A percentile compares a stretch with the other conserved stretches of the same genome.
Conservation (phyloP, 306 rosid species). For the Acacia crassicarpa region DNA sequence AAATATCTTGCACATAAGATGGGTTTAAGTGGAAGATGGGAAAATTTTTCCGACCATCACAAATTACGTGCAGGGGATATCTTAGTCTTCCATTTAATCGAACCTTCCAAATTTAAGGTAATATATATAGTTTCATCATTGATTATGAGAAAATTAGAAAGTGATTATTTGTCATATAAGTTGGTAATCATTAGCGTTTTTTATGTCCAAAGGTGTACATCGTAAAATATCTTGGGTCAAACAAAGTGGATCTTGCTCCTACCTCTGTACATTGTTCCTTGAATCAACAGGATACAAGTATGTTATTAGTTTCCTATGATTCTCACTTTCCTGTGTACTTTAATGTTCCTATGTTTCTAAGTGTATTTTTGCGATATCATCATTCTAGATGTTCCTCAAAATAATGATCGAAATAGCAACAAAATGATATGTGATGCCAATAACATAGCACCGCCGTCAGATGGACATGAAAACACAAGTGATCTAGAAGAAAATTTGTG, state of each 20-base stretch:
- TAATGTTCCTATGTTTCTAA: neutral
- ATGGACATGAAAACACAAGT: conserved; percentile 32
- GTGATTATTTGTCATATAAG: neutral
- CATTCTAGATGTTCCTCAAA: conserved; percentile 18
- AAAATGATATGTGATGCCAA: neutral
- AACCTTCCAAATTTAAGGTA: conserved; percentile 48
- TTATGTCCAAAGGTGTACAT: conserved; percentile 52
- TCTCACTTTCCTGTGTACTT: neutral
- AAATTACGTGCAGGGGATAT: conserved; percentile 42
- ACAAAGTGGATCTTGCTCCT: conserved; percentile 50
- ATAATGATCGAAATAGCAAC: neutral
- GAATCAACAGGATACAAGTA: neutral
- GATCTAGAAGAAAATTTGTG: conserved; percentile 24
- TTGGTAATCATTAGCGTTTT: neutral
- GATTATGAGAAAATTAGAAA: neutral
- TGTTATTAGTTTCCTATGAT: conserved; percentile 3
- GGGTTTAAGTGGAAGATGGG: conserved; percentile 63
- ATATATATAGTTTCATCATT: conserved; percentile 26
- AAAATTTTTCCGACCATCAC: conserved; percentile 44
- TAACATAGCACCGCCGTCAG: neutral
- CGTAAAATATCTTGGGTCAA: conserved; percentile 41
- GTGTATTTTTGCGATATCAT: conserved; percentile 1
- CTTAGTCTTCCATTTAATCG: conserved; percentile 41
- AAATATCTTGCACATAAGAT: conserved; percentile 42
- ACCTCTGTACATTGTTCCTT: conserved; percentile 35